These are phyloP conservation scores for Taphrina confusa DNA, from an alignment of 1,139 yeast species.

Conservation along the genomic window DNA sequence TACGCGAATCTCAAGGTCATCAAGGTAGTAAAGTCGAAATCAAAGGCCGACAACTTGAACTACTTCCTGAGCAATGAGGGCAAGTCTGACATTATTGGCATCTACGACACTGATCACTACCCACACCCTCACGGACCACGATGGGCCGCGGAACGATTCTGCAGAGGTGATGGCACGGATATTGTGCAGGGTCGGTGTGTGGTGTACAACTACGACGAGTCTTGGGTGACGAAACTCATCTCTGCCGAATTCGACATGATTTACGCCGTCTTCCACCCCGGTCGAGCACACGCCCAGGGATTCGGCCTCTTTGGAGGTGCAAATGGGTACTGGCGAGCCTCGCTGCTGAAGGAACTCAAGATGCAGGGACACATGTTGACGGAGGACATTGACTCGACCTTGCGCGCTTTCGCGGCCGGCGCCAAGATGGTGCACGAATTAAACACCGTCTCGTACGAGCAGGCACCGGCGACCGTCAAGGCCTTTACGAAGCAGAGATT, in stretches of 20 bases:
- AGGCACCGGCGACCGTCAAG: slow-evolving; percentile 32
- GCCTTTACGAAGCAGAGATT: slow-evolving; percentile 30
- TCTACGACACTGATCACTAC: slow-evolving; percentile 34
- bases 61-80: slow-evolving; percentile 28
- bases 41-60: slow-evolving; percentile 32
- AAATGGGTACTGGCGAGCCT: slow-evolving; percentile 34
- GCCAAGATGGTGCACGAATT: slow-evolving; percentile 35
- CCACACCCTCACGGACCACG: slow-evolving; percentile 34
- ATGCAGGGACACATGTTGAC: slow-evolving; percentile 35
- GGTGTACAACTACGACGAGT: slow-evolving; percentile 34
- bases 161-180: slow-evolving; percentile 32
- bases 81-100: slow-evolving; percentile 32
- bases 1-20: slow-evolving; percentile 31
- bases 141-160: slow-evolving; percentile 34
- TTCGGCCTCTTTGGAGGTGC: slow-evolving; percentile 35
- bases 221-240: slow-evolving; percentile 33
- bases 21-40: slow-evolving; percentile 25
- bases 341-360: slow-evolving; percentile 33
- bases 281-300: slow-evolving; percentile 32
- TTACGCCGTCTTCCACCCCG: slow-evolving; percentile 34
- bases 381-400: slow-evolving; percentile 32
- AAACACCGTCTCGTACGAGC: slow-evolving; percentile 33
- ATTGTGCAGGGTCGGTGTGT: slow-evolving; percentile 34
- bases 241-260: slow-evolving; percentile 35
- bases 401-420: slow-evolving; percentile 34